Conservation (phyloP, 164 flowering plant genomes). For the Cinnamomum chago region DNA sequence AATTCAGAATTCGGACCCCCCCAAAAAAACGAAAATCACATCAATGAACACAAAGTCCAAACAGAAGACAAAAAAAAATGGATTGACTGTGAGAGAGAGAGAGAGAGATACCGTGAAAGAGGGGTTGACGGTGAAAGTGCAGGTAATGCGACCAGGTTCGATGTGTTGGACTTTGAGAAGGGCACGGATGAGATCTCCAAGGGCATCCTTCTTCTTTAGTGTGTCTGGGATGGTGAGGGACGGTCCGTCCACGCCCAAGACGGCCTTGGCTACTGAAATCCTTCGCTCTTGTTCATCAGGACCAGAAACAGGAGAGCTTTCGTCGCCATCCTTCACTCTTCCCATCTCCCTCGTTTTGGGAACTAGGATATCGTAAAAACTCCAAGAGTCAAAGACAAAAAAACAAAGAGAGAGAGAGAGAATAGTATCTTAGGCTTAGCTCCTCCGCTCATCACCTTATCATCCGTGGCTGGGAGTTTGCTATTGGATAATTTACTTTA, state of each 20-base stretch:
- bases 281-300: background rate
- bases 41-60: background rate
- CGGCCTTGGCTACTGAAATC: background rate
- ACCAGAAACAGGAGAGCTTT: background rate
- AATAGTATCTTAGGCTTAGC: no score
- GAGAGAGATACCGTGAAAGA: conserved; percentile 12
- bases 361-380: no score
- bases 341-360: background rate
- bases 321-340: background rate
- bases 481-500: no score
- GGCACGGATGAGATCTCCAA: conserved; percentile 19
- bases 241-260: conserved; percentile 7
- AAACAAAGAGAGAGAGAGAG: background rate
- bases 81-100: background rate
- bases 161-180: conserved; percentile 28
- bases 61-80: no score
- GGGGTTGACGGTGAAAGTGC: conserved; percentile 31
- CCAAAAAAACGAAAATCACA: background rate
- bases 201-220: background rate
- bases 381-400: background rate
- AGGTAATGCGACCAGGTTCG: conserved; percentile 35
- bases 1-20: background rate
- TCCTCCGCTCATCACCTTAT: no score
- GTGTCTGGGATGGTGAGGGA: conserved; percentile 8
- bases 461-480: no score